Evolutionary conservation across 768 basidiomycete species (phyloP).

Genomic region (Guyanaporus albipodus): DNA sequence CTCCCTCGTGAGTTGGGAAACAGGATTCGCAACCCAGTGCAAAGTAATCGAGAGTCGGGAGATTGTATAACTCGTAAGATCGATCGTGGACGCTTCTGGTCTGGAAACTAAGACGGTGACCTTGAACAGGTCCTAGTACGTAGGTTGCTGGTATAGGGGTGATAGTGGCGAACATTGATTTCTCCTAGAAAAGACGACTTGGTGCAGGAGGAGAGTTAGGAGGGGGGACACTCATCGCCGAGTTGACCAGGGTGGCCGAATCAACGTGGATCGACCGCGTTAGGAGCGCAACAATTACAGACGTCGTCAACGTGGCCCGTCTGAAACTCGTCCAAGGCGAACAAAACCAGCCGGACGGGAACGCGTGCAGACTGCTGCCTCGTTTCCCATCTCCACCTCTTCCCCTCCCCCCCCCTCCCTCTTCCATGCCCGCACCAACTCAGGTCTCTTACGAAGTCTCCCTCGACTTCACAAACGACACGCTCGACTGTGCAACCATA

Average conservation of each 20-base stretch:
- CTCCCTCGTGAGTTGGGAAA: conserved; percentile 9
- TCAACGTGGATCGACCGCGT: conserved; percentile 30
- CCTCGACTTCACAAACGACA: conserved; percentile 69
- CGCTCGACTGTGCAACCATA: conserved; percentile 57
- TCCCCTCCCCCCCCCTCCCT: conserved; percentile 16
- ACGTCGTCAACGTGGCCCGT: conserved; percentile 23
- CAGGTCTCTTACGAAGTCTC: conserved; percentile 57
- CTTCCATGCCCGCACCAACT: conserved; percentile 59
- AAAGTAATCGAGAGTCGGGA: conserved; percentile 33
- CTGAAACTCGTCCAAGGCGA: conserved; percentile 29
- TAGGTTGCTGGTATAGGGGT: conserved; percentile 19
- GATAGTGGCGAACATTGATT: conserved; percentile 24
- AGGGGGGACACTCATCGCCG: too few species aligned
- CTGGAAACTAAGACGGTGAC: conserved; percentile 33
- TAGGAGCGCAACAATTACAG: conserved; percentile 28
- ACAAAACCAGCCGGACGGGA: conserved; percentile 32
- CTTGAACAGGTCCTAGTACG: too few species aligned
- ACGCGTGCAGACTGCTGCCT: too few species aligned
- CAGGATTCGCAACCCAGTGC: conserved; percentile 30
- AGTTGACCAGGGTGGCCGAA: conserved; percentile 19
- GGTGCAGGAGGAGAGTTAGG: conserved; percentile 30
- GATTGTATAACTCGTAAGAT: conserved; percentile 24
- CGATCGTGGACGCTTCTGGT: too few species aligned
- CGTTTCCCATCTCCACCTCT: conserved; percentile 14
- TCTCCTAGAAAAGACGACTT: conserved; percentile 25